Percentiles rank a stretch among this genome's conserved stretches.
Conservation (phyloP, 2,329 filamentous ascomycete species). For the Canariomyces notabilis region DNA sequence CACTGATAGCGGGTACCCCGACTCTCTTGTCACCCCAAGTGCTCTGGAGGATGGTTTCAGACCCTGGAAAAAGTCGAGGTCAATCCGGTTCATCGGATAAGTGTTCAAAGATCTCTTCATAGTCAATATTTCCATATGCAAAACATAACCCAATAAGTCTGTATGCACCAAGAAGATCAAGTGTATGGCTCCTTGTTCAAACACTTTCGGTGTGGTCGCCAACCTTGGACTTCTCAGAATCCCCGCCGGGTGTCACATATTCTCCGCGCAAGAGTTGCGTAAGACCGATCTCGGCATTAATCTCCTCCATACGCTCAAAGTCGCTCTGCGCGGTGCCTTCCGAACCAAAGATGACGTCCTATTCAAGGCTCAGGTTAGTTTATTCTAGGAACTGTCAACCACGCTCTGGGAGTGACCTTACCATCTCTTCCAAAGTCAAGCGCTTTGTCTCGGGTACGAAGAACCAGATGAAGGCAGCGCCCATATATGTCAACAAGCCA, state of each 20-base stretch:
- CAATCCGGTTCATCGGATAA: too few species aligned
- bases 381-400: too few species aligned
- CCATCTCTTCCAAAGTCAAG: constrained; percentile 60
- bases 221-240: constrained; percentile 13
- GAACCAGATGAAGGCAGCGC: constrained; percentile 58
- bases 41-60: too few species aligned
- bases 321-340: constrained; percentile 63
- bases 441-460: constrained; percentile 62
- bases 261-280: constrained; percentile 34
- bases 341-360: constrained; percentile 63
- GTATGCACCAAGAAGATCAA: neutral
- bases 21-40: too few species aligned
- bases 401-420: constrained; percentile 23
- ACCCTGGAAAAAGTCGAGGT: too few species aligned
- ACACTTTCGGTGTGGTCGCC: constrained; percentile 1
- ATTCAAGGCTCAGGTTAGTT: neutral
- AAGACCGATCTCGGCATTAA: constrained; percentile 65
- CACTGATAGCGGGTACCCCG: too few species aligned
- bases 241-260: neutral
- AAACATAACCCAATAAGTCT: neutral
- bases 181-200: neutral
- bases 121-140: too few species aligned
- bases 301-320: constrained; percentile 66
- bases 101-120: too few species aligned
- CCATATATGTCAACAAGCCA: constrained; percentile 57